Percentiles rank a stretch among this genome's conserved stretches.
These are phyloP conservation scores for Penicillium sp. DNA, from an alignment of 2,329 filamentous ascomycete genomes.

Conservation along the genomic window DNA sequence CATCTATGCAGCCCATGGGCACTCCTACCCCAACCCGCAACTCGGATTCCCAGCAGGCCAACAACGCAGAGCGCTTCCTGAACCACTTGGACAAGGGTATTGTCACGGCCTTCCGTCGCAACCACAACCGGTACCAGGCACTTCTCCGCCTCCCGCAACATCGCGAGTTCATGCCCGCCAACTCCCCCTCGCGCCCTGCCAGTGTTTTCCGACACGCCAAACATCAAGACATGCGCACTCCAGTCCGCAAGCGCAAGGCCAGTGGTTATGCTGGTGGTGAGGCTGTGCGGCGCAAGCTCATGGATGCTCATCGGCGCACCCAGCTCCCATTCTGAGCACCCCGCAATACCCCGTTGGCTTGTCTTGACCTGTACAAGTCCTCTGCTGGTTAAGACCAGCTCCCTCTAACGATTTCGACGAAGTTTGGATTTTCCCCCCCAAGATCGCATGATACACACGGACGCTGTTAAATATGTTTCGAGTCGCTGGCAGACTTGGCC, in stretches of 20 bases:
- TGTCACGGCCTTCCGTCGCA: conserved; percentile 77
- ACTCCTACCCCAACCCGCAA: conserved; percentile 46
- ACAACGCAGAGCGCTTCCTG: conserved; percentile 60
- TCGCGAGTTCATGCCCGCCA: conserved; percentile 53
- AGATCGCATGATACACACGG: conserved; percentile 36
- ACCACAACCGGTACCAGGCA: conserved; percentile 58
- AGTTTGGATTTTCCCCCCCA: conserved; percentile 27
- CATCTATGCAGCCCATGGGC: conserved; percentile 37
- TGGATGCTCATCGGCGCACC: conserved; percentile 50
- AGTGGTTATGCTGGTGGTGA: conserved; percentile 48
- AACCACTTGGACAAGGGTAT: conserved; percentile 72
- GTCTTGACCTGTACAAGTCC: conserved; percentile 3
- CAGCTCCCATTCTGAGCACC: conserved; percentile 45
- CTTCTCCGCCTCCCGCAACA: conserved; percentile 56
- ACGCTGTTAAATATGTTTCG: conserved; percentile 28
- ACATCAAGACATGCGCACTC: conserved; percentile 48
- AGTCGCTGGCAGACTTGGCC: conserved; percentile 32
- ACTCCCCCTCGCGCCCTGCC: conserved; percentile 50
- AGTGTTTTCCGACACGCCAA: conserved; percentile 52
- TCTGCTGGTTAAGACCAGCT: background rate
- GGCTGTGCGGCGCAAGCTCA: conserved; percentile 52
- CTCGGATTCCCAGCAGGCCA: conserved; percentile 38
- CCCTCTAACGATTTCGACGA: conserved; percentile 31
- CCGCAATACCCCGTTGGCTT: conserved; percentile 7
- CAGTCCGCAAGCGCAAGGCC: conserved; percentile 49